Percentiles rank a stretch among this genome's conserved stretches.
phyloP scores from a whole-genome alignment of 495 filamentous ascomycete species.

The Aspergillus ostianus region DNA sequence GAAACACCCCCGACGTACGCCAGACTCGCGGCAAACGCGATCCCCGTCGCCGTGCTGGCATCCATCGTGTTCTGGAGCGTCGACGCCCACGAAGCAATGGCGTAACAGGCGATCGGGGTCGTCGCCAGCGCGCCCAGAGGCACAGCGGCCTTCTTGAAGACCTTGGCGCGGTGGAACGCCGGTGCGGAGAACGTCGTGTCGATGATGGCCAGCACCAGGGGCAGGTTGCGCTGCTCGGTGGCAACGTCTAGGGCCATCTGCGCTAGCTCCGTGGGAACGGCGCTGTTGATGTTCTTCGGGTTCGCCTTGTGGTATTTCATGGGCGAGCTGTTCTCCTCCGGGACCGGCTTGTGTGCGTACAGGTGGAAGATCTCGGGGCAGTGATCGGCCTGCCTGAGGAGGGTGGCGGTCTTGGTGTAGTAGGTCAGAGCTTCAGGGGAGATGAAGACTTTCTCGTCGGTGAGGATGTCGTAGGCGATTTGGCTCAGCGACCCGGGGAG shows the following conservation, averaged over 20 bases:
- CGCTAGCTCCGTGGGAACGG: constrained; percentile 65
- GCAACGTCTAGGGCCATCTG: constrained; percentile 72
- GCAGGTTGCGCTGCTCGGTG: constrained; percentile 70
- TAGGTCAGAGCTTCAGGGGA: constrained; percentile 62
- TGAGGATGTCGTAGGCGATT: constrained; percentile 62
- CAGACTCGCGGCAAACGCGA: constrained; percentile 75
- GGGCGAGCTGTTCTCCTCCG: constrained; percentile 55
- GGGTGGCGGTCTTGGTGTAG: constrained; percentile 70
- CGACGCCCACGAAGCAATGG: constrained; percentile 54
- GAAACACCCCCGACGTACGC: constrained; percentile 78
- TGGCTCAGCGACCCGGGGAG: constrained; percentile 48
- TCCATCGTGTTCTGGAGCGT: constrained; percentile 72
- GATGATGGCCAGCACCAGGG: constrained; percentile 75
- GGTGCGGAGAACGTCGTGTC: constrained; percentile 71
- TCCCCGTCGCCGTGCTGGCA: constrained; percentile 63
- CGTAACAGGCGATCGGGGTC: constrained; percentile 69
- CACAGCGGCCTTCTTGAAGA: constrained; percentile 49
- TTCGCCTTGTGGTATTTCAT: constrained; percentile 60
- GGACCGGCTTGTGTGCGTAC: constrained; percentile 80
- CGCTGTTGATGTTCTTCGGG: constrained; percentile 65
- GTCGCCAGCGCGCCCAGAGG: constrained; percentile 52
- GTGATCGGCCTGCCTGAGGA: constrained; percentile 66
- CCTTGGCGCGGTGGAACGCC: constrained; percentile 68
- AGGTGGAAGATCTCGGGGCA: constrained; percentile 78
- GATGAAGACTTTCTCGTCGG: constrained; percentile 78